Percentiles rank a stretch among this genome's conserved stretches.
phyloP scores from a whole-genome alignment of 2,329 filamentous ascomycete species.

The Ambrosiella cleistominuta region DNA sequence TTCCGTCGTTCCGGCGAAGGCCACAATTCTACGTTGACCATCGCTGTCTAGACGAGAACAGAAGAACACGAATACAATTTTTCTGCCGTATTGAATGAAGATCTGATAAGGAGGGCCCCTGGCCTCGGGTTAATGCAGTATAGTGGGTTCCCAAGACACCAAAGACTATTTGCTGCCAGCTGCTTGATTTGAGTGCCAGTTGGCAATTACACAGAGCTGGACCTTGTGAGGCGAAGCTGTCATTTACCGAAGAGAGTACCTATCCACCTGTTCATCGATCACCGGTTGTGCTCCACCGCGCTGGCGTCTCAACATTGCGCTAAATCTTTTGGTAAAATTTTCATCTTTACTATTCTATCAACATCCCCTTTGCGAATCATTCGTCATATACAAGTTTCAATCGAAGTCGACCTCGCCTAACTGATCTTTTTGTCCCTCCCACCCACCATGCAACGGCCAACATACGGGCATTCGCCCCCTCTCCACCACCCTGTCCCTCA shows the following conservation, averaged over 20 bases:
- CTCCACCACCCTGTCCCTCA: slow-evolving; percentile 95
- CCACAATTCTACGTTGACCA: too few species aligned
- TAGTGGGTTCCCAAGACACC: neutral
- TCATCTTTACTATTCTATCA: neutral
- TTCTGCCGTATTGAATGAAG: neutral
- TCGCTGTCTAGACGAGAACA: neutral
- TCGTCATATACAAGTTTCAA: neutral
- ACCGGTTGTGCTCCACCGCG: neutral
- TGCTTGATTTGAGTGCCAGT: neutral
- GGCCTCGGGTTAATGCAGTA: too few species aligned
- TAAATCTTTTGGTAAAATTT: neutral
- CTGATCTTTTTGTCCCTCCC: neutral
- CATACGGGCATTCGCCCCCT: slow-evolving; percentile 76
- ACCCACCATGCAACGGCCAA: slow-evolving; percentile 59
- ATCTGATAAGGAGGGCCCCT: slow-evolving; percentile 3
- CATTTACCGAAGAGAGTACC: slow-evolving; percentile 1
- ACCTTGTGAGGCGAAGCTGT: slow-evolving; percentile 8
- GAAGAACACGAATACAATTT: slow-evolving; percentile 2
- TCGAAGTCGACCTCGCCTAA: neutral
- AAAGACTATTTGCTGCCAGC: neutral
- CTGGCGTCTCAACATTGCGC: too few species aligned
- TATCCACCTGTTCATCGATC: neutral
- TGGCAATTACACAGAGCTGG: neutral
- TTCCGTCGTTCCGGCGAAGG: too few species aligned
- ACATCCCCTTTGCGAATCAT: neutral